Evolutionary conservation across 2,329 filamentous ascomycete species (phyloP), one percentile per base, ranked within the genome.

Genomic region (Claviceps pusilla): DNA sequence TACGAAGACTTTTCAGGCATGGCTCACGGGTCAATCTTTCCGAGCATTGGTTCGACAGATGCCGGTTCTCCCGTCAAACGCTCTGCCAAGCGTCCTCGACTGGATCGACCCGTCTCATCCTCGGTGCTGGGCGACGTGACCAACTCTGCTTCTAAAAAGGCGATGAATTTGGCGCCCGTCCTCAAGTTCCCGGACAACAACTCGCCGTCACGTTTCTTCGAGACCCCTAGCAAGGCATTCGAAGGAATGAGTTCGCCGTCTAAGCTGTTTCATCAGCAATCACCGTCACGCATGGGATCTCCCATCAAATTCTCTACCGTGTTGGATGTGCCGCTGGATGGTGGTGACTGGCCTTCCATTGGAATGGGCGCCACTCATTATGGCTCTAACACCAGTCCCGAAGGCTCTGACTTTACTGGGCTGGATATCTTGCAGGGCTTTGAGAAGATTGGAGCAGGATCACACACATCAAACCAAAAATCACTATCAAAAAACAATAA

Each of bases 351-450:
- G 67, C 62, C 66, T 12, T 58, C 62, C 7, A 58, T 70, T 24
- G 60, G 64, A 41, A 63, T 70, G 33, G 68, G 70, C 51, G 50
- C 64, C 7, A 63, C 66, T 14, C 74, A 77, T 5, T 74, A 73
- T 59, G 64, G 65, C 43, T 61, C 64, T 1, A 61, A 73, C 48
- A 9, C 35, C 11, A 9, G 19, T 28, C 3, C 42, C 10, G 46
- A 12, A 41, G 71, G 72, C 3, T 74, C 79, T 55, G 80, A 83
- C 47, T 74, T 73, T 56, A 69, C 77, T 14, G 80, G 77, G 1
- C 76, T 89, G 51, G 86, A 89, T 61, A 83, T 89, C 59, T 76
- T 86, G 48, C 82, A 87, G 63, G 84, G 84, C 10, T 89, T 89
- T 62, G 80, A 84, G 64, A 86, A 83, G 70, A 89, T 89, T 64